These are phyloP conservation scores for Aspergillus steynii DNA, from an alignment of 495 filamentous ascomycete genomes.

Conservation along the genomic window DNA sequence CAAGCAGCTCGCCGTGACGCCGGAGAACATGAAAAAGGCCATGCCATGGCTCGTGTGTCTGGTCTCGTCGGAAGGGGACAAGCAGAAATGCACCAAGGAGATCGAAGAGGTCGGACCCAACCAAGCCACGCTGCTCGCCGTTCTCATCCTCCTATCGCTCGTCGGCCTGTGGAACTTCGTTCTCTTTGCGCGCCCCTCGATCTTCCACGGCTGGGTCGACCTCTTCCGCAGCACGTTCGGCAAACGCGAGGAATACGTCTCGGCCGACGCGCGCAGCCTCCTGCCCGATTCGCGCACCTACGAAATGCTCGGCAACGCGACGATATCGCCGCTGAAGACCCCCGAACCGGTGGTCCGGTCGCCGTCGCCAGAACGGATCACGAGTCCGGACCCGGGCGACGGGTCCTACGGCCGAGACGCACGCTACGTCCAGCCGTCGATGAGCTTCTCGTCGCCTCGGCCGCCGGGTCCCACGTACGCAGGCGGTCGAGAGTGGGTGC, in stretches of 20 bases:
- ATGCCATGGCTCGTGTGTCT: slow-evolving; percentile 75
- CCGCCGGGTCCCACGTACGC: slow-evolving; percentile 41
- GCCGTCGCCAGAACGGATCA: slow-evolving; percentile 34
- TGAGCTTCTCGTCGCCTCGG: slow-evolving; percentile 61
- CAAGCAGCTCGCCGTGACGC: slow-evolving; percentile 57
- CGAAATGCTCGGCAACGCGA: slow-evolving; percentile 70
- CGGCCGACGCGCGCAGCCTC: slow-evolving; percentile 71
- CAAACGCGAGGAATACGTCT: slow-evolving; percentile 74
- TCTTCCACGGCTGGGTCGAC: slow-evolving; percentile 82
- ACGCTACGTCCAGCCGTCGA: slow-evolving; percentile 54
- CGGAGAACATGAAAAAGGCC: slow-evolving; percentile 53
- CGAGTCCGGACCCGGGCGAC: slow-evolving; percentile 29
- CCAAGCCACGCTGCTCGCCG: slow-evolving; percentile 75
- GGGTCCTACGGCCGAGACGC: slow-evolving; percentile 53
- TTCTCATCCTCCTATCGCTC: slow-evolving; percentile 79
- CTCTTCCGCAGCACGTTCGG: slow-evolving; percentile 51
- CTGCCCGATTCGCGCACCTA: slow-evolving; percentile 69
- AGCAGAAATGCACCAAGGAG: slow-evolving; percentile 59
- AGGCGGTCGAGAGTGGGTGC: slow-evolving; percentile 40
- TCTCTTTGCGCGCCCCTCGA: slow-evolving; percentile 76
- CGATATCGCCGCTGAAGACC: slow-evolving; percentile 32
- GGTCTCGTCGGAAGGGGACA: slow-evolving; percentile 55
- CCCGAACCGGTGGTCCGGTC: slow-evolving; percentile 48
- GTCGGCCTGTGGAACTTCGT: slow-evolving; percentile 83
- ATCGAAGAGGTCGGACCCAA: slow-evolving; percentile 56